These are phyloP conservation scores for Boletus insuetus DNA, from an alignment of 768 basidiomycete species.

Conservation along the genomic window DNA sequence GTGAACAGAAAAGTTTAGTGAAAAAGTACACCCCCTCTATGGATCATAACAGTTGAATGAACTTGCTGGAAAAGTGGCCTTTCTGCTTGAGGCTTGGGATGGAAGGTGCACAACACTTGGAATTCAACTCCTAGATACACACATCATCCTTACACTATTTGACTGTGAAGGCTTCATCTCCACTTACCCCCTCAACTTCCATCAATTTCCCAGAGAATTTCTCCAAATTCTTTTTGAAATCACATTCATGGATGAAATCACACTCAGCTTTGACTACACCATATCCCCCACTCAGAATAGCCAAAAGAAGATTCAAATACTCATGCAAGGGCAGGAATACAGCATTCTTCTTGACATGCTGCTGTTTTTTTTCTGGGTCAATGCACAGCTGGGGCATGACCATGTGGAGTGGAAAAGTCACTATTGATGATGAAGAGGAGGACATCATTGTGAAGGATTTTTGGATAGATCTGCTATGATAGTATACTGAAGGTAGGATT, in stretches of 20 bases:
- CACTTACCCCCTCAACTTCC: background rate
- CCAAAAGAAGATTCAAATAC: background rate
- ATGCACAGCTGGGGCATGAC: too few relatives aligned
- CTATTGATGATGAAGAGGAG: too few relatives aligned
- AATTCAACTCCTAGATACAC: background rate
- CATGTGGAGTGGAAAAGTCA: too few relatives aligned
- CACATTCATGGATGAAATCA: background rate
- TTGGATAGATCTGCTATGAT: too few relatives aligned
- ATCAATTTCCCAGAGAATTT: background rate
- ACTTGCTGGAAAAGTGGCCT: background rate
- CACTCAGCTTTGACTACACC: background rate
- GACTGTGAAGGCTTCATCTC: background rate
- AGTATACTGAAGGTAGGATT: too few relatives aligned
- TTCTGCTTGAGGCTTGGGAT: background rate
- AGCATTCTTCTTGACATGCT: too few relatives aligned
- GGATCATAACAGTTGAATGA: too few relatives aligned
- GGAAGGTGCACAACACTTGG: background rate
- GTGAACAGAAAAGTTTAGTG: too few relatives aligned
- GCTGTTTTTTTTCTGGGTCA: too few relatives aligned
- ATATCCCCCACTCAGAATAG: background rate
- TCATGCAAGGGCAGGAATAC: background rate
- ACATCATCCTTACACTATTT: conserved; percentile 2
- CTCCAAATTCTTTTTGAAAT: background rate
- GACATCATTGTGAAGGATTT: too few relatives aligned
- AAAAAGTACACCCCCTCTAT: too few relatives aligned